A percentile compares a stretch with the other conserved stretches of the same genome.
Evolutionary conservation across 257 asterid genomes (phyloP).

Genomic region (Scutellaria minor): DNA sequence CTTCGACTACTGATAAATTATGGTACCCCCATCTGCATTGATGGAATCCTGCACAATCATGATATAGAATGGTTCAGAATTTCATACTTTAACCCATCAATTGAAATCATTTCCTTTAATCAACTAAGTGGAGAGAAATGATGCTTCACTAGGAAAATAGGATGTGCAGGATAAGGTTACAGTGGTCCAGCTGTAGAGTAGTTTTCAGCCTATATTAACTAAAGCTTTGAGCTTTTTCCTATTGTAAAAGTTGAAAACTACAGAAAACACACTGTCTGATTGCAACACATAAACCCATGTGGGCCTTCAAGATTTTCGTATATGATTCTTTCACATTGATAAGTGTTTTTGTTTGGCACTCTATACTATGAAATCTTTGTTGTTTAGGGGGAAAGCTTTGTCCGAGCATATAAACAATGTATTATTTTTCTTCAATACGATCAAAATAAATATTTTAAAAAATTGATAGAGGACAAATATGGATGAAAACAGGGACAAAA

Average conservation of each 20-base stretch:
- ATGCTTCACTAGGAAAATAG: slow-evolving; percentile 28
- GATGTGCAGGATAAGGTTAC: slow-evolving; percentile 29
- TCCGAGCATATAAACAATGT: neutral
- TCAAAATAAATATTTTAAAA: too few species aligned
- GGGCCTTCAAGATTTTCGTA: slow-evolving; percentile 26
- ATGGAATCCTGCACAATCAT: slow-evolving; percentile 76
- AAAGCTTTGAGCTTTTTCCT: slow-evolving; percentile 21
- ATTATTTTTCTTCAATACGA: neutral
- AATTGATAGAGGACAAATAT: neutral
- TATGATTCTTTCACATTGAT: slow-evolving; percentile 27
- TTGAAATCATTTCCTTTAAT: neutral
- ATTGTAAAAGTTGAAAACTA: slow-evolving; percentile 25
- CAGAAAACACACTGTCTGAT: slow-evolving; percentile 22
- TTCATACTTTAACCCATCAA: neutral
- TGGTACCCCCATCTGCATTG: slow-evolving; percentile 99
- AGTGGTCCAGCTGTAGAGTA: slow-evolving; percentile 44
- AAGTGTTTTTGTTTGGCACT: slow-evolving; percentile 10
- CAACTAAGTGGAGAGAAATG: slow-evolving; percentile 9
- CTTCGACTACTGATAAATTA: slow-evolving; percentile 86
- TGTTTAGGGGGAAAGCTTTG: neutral
- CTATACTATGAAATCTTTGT: slow-evolving; percentile 1
- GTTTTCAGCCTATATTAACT: slow-evolving; percentile 18
- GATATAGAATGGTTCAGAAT: slow-evolving; percentile 3
- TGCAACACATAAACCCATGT: slow-evolving; percentile 30
- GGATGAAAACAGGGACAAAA: neutral